Evolutionary conservation across 1,139 yeast genomes (phyloP), one percentile per base, ranked within the genome.

Genomic region (Debaryomycetaceae sp.): DNA sequence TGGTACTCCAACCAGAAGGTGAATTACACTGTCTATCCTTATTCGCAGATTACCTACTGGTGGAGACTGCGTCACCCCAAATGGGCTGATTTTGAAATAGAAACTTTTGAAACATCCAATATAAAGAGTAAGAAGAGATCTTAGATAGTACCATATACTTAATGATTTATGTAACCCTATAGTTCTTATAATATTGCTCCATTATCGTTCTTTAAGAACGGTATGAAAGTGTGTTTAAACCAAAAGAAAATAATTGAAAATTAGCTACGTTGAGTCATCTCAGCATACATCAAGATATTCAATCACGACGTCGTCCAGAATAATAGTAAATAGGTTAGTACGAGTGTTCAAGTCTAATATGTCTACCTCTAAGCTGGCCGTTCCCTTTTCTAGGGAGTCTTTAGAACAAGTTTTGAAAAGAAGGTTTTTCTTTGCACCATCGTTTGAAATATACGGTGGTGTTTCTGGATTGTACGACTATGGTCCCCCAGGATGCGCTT

Each of bases 401-500:
- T 76, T 95, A 60, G 99, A 95, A 67, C 86, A 87, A 65, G 87
- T 91, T 45, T 76, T 95, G 58, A 93, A 91, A 69, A 85, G 97
- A 70, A 82, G 99, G 66, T 95, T 95, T 75, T 95, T 95, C 72
- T 93, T 81, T 64, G 97, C 98, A 35, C 99, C 99, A 52, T 85
- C 98, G 38, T 95, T 95, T 62, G 99, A 95, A 64, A 83, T 93
- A 52, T 95, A 95, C 65, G 99, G 99, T 55, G 99, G 99, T 66
- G 98, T 95, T 42, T 88, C 97, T 44, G 99, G 99, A 54, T 78
- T 95, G 48, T 95, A 89, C 67, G 99, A 95, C 67, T 95, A 90
- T 63, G 99, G 99, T 71, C 99, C 99, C 50, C 97, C 99, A 66
- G 99, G 99, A 49, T 91, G 98, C 74, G 95, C 99, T 11, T 82